Conservation (phyloP, 768 basidiomycete genomes). For the Tricholoma sp. region DNA sequence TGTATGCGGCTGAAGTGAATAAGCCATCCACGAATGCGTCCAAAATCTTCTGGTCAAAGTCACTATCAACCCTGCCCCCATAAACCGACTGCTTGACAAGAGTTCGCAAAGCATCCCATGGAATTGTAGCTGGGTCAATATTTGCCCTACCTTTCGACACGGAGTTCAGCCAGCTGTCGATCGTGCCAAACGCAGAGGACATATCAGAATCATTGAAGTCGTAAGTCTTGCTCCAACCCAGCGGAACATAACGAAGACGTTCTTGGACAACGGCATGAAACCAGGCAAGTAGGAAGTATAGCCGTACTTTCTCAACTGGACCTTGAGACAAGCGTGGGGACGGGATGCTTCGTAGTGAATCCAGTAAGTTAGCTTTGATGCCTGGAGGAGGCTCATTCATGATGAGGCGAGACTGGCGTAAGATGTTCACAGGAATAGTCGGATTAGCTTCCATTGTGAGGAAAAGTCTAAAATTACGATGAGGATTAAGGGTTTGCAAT, state of each 20-base stretch:
- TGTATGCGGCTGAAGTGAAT: constrained; percentile 86
- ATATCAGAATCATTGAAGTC: constrained; percentile 99
- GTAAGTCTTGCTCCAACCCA: constrained; percentile 96
- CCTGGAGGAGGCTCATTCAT: constrained; percentile 99
- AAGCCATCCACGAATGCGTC: constrained; percentile 90
- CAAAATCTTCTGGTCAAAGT: constrained; percentile 90
- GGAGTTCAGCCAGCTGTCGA: constrained; percentile 82
- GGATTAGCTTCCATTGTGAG: constrained; percentile 97
- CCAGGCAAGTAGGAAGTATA: constrained; percentile 97
- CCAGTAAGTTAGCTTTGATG: constrained; percentile 92
- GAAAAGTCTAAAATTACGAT: constrained; percentile 93
- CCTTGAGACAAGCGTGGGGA: constrained; percentile 73
- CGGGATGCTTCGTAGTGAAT: constrained; percentile 75
- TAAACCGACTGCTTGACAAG: constrained; percentile 96
- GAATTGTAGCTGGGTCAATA: constrained; percentile 86
- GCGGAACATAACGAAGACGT: constrained; percentile 89
- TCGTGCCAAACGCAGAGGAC: constrained; percentile 86
- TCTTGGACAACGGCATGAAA: constrained; percentile 99
- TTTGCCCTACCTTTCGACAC: constrained; percentile 87
- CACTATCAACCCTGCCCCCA: constrained; percentile 89
- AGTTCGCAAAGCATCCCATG: constrained; percentile 92
- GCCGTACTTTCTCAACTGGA: constrained; percentile 85
- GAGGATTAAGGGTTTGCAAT: constrained; percentile 83
- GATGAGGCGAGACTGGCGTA: constrained; percentile 91
- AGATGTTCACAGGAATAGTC: constrained; percentile 91